Evolutionary conservation across 2,329 filamentous ascomycete species (phyloP), one percentile per base, ranked within the genome.

Genomic region (Dactylellina cionopaga): DNA sequence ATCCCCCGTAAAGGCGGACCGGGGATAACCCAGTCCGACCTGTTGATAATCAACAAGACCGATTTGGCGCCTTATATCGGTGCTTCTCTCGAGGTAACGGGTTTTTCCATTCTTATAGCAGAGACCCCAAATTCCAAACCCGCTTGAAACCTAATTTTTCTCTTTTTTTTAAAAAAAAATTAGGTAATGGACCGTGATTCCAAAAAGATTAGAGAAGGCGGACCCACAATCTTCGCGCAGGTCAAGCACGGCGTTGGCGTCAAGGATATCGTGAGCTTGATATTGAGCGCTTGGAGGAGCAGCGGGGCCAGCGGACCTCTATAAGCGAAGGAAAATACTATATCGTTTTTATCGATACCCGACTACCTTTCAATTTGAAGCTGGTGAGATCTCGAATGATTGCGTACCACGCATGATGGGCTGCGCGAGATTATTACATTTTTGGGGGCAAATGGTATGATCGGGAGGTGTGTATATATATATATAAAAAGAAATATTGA

Each of bases 21-120:
- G 0, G 95, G 95, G 1, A 99, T 99, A 80, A 99, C 95, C 3
- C 94, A 97, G 83, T 95, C 91, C 77, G 95, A 99, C 79, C 80
- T 99, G 80, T 82, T 99, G 75, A 86, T 99, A 17, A 92, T 99
- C 55, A 99, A 99, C 82, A 99, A 99, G 88, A 96, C 93, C 44
- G 95, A 99, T 82, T 81, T 99, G 75, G 93, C 95, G 0, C 90
- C 93, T 81, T 87, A 91, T 4, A 89, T 99, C 22, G 95, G 95
- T 11, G 95, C 95, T 0, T 95, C 98, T 80, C 80, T 99, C 76
- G 85, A 82, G 17, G 92, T 66, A 66, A 19, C n/a, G n/a, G n/a
- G n/a, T n/a, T n/a, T n/a, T n/a, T n/a, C n/a, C n/a, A 22, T 33
- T 3, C 41, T 22, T 22, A 15, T 5, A 49, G 11, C 7, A 22